These are phyloP conservation scores for Baorangia bicolor DNA, from an alignment of 768 basidiomycete species.

Conservation along the genomic window DNA sequence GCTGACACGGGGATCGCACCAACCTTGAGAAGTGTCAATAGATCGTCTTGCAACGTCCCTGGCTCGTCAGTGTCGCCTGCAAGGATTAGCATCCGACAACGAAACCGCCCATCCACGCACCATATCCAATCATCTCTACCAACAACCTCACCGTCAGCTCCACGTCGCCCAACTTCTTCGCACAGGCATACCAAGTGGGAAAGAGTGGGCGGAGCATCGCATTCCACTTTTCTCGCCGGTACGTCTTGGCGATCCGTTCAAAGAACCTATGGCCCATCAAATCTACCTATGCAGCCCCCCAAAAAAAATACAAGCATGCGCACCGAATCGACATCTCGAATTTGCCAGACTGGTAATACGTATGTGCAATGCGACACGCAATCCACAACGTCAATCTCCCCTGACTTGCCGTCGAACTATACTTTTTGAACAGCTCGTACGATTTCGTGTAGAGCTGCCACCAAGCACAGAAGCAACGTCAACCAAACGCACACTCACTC, in stretches of 20 bases:
- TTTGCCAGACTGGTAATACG: conserved; percentile 77
- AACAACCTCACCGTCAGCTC: conserved; percentile 75
- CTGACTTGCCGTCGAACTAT: conserved; percentile 55
- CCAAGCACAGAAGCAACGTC: background rate
- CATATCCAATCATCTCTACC: conserved; percentile 80
- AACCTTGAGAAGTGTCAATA: conserved; percentile 74
- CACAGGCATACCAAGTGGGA: conserved; percentile 79
- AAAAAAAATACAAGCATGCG: background rate
- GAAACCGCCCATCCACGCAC: conserved; percentile 37
- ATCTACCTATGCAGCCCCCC: background rate
- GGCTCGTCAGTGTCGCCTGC: conserved; percentile 45
- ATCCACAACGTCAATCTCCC: conserved; percentile 86
- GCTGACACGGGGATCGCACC: conserved; percentile 1
- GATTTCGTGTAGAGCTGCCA: conserved; percentile 86
- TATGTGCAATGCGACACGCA: conserved; percentile 85
- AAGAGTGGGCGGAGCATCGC: conserved; percentile 73
- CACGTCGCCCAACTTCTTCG: conserved; percentile 72
- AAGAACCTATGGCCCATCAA: conserved; percentile 61
- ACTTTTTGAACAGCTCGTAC: conserved; percentile 90
- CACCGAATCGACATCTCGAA: conserved; percentile 88
- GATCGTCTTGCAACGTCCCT: conserved; percentile 59
- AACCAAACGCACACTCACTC: background rate
- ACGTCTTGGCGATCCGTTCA: conserved; percentile 87
- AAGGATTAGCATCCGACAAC: background rate
- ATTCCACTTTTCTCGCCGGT: conserved; percentile 83